These are phyloP conservation scores for Canna indica DNA, from an alignment of 176 grass and related monocot species.

Conservation along the genomic window DNA sequence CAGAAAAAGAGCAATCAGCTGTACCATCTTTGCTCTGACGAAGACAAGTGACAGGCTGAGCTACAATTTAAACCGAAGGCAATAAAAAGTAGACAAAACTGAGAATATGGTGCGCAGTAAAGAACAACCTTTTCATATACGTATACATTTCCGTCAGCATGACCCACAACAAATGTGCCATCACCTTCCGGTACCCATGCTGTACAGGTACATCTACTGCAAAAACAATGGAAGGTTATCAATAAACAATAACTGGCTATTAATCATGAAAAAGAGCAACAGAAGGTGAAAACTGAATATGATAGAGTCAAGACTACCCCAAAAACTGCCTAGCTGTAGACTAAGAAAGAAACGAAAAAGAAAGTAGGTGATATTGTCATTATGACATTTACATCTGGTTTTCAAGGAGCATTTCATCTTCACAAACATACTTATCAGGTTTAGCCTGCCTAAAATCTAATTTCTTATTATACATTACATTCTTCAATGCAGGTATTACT, in stretches of 20 bases:
- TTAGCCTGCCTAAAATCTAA: not conserved
- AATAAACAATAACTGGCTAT: not conserved
- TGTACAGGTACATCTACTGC: constrained; percentile 14
- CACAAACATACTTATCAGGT: not conserved
- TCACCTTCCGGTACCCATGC: constrained; percentile 14
- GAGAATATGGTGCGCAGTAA: constrained; percentile 14
- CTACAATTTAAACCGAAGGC: constrained; percentile 15
- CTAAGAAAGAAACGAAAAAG: not conserved
- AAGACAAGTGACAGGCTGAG: constrained; percentile 2
- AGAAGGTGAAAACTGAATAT: not conserved
- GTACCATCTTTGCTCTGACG: constrained; percentile 83
- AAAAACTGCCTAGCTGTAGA: not conserved
- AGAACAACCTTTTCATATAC: constrained; percentile 74
- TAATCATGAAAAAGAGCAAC: not conserved
- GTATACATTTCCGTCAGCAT: constrained; percentile 12
- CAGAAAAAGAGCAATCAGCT: constrained; percentile 79
- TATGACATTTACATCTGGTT: not conserved
- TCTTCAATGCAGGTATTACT: not conserved
- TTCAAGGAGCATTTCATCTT: too few species aligned
- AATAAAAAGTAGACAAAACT: constrained; percentile 11
- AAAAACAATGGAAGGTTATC: not conserved
- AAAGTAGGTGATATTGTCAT: not conserved
- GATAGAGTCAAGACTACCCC: not conserved
- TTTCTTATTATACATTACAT: not conserved
- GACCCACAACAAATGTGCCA: constrained; percentile 18